Conservation (phyloP, 2,329 filamentous ascomycete genomes). For the Fusarium subtropicale region DNA sequence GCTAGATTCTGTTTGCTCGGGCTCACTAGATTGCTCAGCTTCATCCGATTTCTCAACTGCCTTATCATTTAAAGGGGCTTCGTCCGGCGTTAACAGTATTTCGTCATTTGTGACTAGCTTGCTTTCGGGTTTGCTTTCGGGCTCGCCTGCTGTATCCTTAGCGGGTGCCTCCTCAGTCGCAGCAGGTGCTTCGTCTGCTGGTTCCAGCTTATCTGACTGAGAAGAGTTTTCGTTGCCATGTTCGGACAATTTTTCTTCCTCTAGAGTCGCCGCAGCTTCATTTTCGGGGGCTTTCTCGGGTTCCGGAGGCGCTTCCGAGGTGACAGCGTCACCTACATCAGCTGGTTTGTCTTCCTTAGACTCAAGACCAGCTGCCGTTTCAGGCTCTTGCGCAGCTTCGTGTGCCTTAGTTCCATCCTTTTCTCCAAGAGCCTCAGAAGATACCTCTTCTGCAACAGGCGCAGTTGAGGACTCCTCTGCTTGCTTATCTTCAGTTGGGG, state of each 20-base stretch:
- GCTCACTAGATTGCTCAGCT: background rate
- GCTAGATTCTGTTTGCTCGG: conserved; percentile 11
- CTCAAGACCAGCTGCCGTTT: conserved; percentile 4
- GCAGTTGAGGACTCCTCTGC: background rate
- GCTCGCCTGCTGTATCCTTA: conserved; percentile 2
- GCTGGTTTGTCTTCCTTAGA: background rate
- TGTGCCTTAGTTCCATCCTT: conserved; percentile 11
- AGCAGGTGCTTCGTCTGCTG: background rate
- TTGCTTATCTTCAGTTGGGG: background rate
- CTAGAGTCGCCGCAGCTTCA: background rate
- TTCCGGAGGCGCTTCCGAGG: conserved; percentile 2
- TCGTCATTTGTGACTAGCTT: background rate
- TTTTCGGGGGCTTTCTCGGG: background rate
- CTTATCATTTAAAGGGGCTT: background rate
- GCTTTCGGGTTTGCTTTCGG: conserved; percentile 2
- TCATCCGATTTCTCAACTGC: background rate
- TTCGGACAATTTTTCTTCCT: background rate
- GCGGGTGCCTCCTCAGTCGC: background rate
- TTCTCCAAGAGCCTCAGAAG: conserved; percentile 3
- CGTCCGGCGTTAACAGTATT: background rate
- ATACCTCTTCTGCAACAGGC: background rate
- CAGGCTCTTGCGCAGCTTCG: conserved; percentile 1
- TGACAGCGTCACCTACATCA: background rate
- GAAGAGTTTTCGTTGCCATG: background rate
- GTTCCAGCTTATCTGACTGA: background rate